Evolutionary conservation across 2,329 filamentous ascomycete species (phyloP).

Genomic region (Cladosporium phlei): DNA sequence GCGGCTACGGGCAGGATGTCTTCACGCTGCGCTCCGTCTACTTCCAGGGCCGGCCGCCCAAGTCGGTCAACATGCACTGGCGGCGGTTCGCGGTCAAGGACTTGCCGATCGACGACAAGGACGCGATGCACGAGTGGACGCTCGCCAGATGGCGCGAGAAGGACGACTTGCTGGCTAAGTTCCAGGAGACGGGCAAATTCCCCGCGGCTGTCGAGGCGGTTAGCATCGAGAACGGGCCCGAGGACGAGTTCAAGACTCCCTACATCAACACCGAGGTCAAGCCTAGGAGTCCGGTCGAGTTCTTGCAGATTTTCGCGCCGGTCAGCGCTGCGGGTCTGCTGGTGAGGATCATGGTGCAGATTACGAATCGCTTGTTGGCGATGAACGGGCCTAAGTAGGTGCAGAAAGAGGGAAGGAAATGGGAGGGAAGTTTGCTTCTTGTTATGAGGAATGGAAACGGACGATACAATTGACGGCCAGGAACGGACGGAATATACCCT

Average conservation of each 20-base stretch:
- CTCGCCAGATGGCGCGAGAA: slow-evolving; percentile 85
- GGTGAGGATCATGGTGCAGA: slow-evolving; percentile 28
- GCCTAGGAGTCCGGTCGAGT: slow-evolving; percentile 37
- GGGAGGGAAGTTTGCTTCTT: no score
- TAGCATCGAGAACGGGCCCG: slow-evolving; percentile 26
- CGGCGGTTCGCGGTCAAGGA: slow-evolving; percentile 73
- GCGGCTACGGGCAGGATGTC: slow-evolving; percentile 74
- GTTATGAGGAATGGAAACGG: neutral
- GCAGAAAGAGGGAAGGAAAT: neutral
- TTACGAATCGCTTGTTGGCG: slow-evolving; percentile 25
- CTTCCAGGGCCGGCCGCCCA: slow-evolving; percentile 81
- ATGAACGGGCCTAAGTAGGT: neutral
- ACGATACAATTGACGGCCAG: no score
- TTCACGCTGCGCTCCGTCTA: slow-evolving; percentile 85
- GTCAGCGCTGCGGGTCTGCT: slow-evolving; percentile 34
- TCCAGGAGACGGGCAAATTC: slow-evolving; percentile 69
- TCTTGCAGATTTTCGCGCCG: slow-evolving; percentile 42
- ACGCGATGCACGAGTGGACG: slow-evolving; percentile 77
- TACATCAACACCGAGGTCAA: slow-evolving; percentile 46
- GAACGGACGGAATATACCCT: slow-evolving; percentile 6
- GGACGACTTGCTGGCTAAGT: slow-evolving; percentile 78
- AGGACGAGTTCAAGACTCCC: slow-evolving; percentile 34
- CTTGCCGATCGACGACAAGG: slow-evolving; percentile 70
- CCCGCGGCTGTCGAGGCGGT: slow-evolving; percentile 56
- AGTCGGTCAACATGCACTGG: slow-evolving; percentile 96